Base-by-base conservation (phyloP, 352 stramenopile genomes). In the Phytophthora chlamydospora region DNA sequence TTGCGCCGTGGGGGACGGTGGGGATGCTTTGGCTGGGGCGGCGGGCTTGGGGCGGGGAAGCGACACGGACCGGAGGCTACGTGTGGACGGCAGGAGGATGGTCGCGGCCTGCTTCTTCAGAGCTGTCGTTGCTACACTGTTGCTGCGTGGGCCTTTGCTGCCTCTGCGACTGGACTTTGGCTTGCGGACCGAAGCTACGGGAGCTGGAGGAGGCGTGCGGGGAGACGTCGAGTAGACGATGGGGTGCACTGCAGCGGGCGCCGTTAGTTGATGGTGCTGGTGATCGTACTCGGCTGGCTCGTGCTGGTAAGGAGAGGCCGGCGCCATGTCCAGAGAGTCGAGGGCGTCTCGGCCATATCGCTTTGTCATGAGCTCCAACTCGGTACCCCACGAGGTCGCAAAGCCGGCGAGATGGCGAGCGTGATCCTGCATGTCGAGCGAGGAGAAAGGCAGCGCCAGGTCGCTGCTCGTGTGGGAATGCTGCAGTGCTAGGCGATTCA, bases 361-460 rank as follows among this genome's bases (percentile, higher is more conserved):
- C n/a, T 74, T 78, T n/a, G 49, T 68, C 76, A 90, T 85, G 50
- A 52, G 48, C 13, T 89, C 81, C 12, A 88, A 56, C 49, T 88
- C 78, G 4, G 73, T 72, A 24, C 76, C 64, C 78, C 78, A 89
- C 3, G 47, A 62, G 0, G 29, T 48, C 6, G 9, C 12, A 7
- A 40, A 39, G 4, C 6, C 44, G 13, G 36, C 33, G 12, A 16
- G 33, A 29, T 58, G 66, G 8, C 66, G 66, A 66, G 48, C 44
- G 13, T 39, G 42, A 7, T 81, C 75, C 40, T 73, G 75, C 67
- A 89, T 80, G 27, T 75, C 76, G 1, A 66, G 62, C 9, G 75
- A 75, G 3, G 75, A 80, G 56, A 83, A 85, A 7, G 71, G 55
- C 13, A 83, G 62, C 11, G 50, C 35, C 11, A 70, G n/a, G n/a